Evolutionary conservation across 1,284 basidiomycete genomes (phyloP), one percentile per base, ranked within the genome.

Genomic region (Lignosus rhinocerotis): DNA sequence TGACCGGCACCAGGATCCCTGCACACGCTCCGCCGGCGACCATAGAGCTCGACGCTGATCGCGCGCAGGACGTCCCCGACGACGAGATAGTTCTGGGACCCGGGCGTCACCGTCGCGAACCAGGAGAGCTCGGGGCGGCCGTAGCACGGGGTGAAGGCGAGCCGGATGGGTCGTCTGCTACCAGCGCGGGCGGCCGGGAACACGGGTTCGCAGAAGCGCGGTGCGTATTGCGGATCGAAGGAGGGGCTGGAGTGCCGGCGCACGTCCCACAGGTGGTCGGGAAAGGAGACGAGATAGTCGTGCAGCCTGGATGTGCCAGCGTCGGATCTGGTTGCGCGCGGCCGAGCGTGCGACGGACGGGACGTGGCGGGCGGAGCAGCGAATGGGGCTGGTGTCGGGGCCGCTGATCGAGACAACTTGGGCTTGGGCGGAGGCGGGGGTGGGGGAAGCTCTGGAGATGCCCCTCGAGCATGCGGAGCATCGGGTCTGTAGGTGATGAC

Each of bases 61-160:
- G 47, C 44, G 32, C 42, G 47, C 48, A 55, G 41, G 41, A 55
- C 47, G 54, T 55, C 54, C 21, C 30, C 46, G 32, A 55, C 54
- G 19, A 43, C 42, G 32, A 55, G 54, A 16, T 36, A 41, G 8
- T 19, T 55, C 47, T 48, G 16, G 39, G 21, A 50, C 6, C 25
- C 25, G 25, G 54, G 41, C 21, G 9, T 17, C 21, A 50, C 47
- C 14, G 9, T 25, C 16, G 38, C 41, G 42, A 55, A 41, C 54
- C 54, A 55, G 2, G 54, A 43, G 42, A 55, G 48, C 17, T 55
- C 54, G 21, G 48, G 45, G 47, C 54, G 54, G 39, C 34, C 16
- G 2, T 25, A 4, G 48, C 54, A 55, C 7, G 54, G 54, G 8
- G 31, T 25, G 47, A 55, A 55, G 33, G 19, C 41, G 21, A 55